Evolutionary conservation across 768 basidiomycete genomes (phyloP).

Genomic region (Leucogyrophana mollusca): DNA sequence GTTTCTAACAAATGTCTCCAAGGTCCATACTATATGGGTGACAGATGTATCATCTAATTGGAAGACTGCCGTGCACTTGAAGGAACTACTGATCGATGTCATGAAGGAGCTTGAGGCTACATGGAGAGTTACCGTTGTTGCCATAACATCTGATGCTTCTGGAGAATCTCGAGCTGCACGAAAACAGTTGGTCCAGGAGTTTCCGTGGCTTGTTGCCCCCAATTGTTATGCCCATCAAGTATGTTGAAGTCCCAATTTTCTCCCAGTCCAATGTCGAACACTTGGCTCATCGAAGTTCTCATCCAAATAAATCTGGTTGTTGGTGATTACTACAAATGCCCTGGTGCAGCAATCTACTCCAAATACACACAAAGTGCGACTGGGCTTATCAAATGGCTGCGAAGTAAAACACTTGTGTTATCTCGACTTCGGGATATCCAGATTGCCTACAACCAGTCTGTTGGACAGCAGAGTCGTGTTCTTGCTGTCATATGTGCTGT

Average conservation of each 20-base stretch:
- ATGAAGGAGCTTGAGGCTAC: conserved; percentile 16
- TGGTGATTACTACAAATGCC: conserved; percentile 32
- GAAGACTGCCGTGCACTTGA: conserved; percentile 31
- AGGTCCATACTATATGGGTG: conserved; percentile 31
- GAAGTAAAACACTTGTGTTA: conserved; percentile 30
- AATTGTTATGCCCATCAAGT: conserved; percentile 41
- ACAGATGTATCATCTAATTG: conserved; percentile 29
- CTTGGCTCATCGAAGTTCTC: no score
- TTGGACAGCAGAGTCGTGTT: not conserved
- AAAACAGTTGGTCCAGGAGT: conserved; percentile 11
- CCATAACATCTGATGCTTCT: conserved; percentile 30
- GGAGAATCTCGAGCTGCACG: conserved; percentile 32
- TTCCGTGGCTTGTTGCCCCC: conserved; percentile 26
- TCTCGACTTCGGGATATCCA: conserved; percentile 24
- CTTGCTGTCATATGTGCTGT: conserved; percentile 29
- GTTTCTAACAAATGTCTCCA: not conserved
- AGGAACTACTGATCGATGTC: conserved; percentile 18
- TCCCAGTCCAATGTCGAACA: no score
- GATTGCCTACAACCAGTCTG: not conserved
- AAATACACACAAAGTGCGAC: conserved; percentile 17
- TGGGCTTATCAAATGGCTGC: conserved; percentile 35
- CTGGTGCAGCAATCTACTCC: conserved; percentile 9
- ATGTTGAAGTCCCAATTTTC: not conserved
- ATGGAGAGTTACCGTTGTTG: conserved; percentile 24
- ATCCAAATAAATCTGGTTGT: conserved; percentile 37